These are phyloP conservation scores for Trapa incisa DNA, from an alignment of 345 rosid genomes.

Conservation along the genomic window DNA sequence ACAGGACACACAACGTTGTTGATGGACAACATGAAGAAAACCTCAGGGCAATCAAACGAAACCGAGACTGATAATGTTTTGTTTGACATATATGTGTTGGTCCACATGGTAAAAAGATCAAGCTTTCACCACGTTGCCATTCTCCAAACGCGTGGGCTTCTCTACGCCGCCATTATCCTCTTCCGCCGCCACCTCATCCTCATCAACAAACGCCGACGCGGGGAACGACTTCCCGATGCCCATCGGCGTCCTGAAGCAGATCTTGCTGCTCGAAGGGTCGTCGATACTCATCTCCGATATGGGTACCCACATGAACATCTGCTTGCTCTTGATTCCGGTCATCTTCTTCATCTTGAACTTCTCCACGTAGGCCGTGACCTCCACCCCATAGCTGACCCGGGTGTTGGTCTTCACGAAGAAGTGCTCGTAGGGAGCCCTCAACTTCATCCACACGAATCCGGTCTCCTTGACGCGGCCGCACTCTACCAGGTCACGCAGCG, in stretches of 20 bases:
- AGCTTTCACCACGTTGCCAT: neutral
- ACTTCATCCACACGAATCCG: constrained; percentile 93
- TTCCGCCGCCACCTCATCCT: constrained; percentile 44
- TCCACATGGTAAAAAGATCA: neutral
- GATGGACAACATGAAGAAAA: too few relatives aligned
- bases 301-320: constrained; percentile 80
- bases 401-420: constrained; percentile 46
- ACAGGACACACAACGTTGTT: too few relatives aligned
- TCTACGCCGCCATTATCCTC: constrained; percentile 51
- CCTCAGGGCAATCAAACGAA: too few relatives aligned
- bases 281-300: constrained; percentile 68
- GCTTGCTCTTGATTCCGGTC: constrained; percentile 87
- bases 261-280: constrained; percentile 34
- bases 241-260: constrained; percentile 76
- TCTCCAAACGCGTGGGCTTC: constrained; percentile 10
- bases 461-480: constrained; percentile 64
- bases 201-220: constrained; percentile 51
- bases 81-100: too few relatives aligned
- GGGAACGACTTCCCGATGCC: constrained; percentile 80
- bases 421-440: constrained; percentile 62
- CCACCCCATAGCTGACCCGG: constrained; percentile 50
- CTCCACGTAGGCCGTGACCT: constrained; percentile 80
- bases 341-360: constrained; percentile 74
- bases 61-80: too few relatives aligned
- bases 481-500: constrained; percentile 34